Evolutionary conservation across 805 yeast genomes (phyloP).

Genomic region (Candida methanosorbosa): DNA sequence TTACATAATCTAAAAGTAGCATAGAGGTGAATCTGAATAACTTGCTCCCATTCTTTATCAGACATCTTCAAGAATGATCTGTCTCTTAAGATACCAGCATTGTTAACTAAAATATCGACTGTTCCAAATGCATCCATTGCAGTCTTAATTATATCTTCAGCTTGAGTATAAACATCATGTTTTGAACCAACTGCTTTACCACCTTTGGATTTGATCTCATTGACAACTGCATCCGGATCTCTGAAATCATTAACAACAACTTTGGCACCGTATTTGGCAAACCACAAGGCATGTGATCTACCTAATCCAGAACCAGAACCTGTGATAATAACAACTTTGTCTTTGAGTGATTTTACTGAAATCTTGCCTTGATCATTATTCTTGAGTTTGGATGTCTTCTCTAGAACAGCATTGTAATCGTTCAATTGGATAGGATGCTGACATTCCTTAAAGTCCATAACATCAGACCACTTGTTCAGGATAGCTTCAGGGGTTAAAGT

Average conservation of each 20-base stretch:
- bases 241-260: slow-evolving; percentile 88
- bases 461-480: slow-evolving; percentile 52
- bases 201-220: slow-evolving; percentile 64
- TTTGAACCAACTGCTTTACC: slow-evolving; percentile 71
- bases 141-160: slow-evolving; percentile 66
- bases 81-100: slow-evolving; percentile 93
- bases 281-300: slow-evolving; percentile 74
- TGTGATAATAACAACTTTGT: slow-evolving; percentile 82
- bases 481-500: slow-evolving; percentile 81
- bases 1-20: slow-evolving; percentile 79
- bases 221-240: slow-evolving; percentile 65
- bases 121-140: slow-evolving; percentile 74
- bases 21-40: slow-evolving; percentile 69
- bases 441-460: slow-evolving; percentile 54
- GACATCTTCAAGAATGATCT: slow-evolving; percentile 79
- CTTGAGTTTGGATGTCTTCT: slow-evolving; percentile 41
- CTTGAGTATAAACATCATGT: slow-evolving; percentile 72
- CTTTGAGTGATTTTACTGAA: slow-evolving; percentile 54
- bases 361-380: slow-evolving; percentile 36
- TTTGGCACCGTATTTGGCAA: slow-evolving; percentile 89
- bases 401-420: slow-evolving; percentile 58
- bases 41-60: slow-evolving; percentile 75
- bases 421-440: slow-evolving; percentile 64
- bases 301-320: slow-evolving; percentile 97
- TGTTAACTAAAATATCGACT: slow-evolving; percentile 79